These are phyloP conservation scores for Amaranthus cruentus DNA, from an alignment of 148 eudicot genomes.

Conservation along the genomic window DNA sequence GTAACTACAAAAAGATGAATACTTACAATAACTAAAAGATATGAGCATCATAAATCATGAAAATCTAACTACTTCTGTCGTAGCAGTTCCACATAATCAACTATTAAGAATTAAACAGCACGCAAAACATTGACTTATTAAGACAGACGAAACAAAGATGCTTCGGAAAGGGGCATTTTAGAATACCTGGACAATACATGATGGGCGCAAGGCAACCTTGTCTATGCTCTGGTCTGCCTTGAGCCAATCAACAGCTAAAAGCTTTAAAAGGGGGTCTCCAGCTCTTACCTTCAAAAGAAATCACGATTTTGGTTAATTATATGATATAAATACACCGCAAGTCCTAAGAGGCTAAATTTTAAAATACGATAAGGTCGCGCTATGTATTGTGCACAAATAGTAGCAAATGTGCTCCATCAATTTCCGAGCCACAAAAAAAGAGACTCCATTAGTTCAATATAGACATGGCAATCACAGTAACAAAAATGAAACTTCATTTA, in stretches of 20 bases:
- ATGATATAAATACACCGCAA: neutral
- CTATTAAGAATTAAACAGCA: neutral
- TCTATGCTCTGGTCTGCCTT: slow-evolving; percentile 61
- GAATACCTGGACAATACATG: slow-evolving; percentile 74
- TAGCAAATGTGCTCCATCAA: neutral
- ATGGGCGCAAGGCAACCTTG: slow-evolving; percentile 82
- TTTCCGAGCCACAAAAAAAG: neutral
- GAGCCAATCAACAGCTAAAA: slow-evolving; percentile 95
- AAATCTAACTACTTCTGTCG: neutral
- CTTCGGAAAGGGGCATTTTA: neutral
- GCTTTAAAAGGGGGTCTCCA: slow-evolving; percentile 95
- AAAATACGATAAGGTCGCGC: neutral
- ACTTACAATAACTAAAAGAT: neutral
- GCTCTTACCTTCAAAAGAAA: slow-evolving; percentile 58
- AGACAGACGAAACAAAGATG: neutral
- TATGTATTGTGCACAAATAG: neutral
- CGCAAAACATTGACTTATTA: neutral
- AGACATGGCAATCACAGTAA: neutral
- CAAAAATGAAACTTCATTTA: too few species aligned
- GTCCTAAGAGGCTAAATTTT: neutral
- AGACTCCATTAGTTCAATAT: neutral
- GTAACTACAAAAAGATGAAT: neutral
- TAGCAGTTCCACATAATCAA: neutral
- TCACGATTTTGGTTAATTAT: neutral
- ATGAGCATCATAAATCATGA: neutral